Percentiles rank a stretch among this genome's conserved stretches.
Conservation (phyloP, 768 basidiomycete genomes). For the Artomyces pyxidatus region DNA sequence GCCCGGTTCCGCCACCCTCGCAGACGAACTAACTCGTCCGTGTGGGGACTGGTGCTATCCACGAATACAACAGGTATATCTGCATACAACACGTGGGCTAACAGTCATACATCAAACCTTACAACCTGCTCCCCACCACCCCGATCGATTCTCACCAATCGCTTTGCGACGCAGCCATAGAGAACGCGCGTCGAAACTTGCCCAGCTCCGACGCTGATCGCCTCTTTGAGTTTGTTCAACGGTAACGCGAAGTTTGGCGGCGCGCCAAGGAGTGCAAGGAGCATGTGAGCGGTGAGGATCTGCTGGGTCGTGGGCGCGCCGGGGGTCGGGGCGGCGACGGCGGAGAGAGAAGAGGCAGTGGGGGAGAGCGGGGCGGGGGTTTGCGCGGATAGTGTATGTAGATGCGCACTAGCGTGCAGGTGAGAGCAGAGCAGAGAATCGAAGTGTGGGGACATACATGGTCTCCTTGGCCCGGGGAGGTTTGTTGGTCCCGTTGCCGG, state of each 20-base stretch:
- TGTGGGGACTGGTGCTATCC: too few species aligned
- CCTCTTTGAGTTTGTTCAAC: slow-evolving; percentile 53
- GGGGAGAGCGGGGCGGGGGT: slow-evolving; percentile 50
- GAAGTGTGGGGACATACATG: slow-evolving; percentile 32
- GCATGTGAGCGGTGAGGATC: slow-evolving; percentile 60
- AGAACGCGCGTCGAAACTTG: slow-evolving; percentile 52
- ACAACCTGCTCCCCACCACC: slow-evolving; percentile 70
- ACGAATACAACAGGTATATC: too few species aligned
- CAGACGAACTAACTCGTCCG: too few species aligned
- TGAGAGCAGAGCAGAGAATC: neutral
- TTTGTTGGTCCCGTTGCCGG: slow-evolving; percentile 27
- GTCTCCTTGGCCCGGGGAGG: slow-evolving; percentile 51
- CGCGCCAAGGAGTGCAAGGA: slow-evolving; percentile 48
- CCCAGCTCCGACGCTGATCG: slow-evolving; percentile 33
- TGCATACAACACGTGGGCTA: too few species aligned
- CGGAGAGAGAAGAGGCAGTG: slow-evolving; percentile 45
- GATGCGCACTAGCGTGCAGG: slow-evolving; percentile 35
- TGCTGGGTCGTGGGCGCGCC: slow-evolving; percentile 54
- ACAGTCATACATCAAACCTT: slow-evolving; percentile 50
- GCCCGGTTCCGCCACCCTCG: too few species aligned
- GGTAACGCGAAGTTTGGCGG: slow-evolving; percentile 49
- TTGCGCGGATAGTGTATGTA: slow-evolving; percentile 46
- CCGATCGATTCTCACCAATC: slow-evolving; percentile 68
- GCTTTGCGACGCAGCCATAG: slow-evolving; percentile 76
- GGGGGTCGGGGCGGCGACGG: slow-evolving; percentile 24